A percentile compares a stretch with the other conserved stretches of the same genome.
Conservation (phyloP, 73 alveolate genomes). For the Paramecium caudatum region DNA sequence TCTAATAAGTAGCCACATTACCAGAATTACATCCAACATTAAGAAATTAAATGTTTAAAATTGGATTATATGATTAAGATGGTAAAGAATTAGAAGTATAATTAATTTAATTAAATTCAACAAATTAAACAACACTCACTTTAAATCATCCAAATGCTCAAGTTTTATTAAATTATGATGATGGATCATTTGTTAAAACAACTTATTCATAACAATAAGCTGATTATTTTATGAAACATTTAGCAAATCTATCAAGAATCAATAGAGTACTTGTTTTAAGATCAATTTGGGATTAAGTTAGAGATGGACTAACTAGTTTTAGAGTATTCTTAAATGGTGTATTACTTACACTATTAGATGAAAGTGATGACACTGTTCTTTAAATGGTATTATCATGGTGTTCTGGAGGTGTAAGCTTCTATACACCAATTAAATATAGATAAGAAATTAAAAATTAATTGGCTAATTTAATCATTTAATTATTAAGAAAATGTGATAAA, state of each 20-base stretch:
- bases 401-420: slow-evolving; percentile 40
- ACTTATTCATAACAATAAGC: slow-evolving; percentile 45
- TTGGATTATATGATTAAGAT: slow-evolving; percentile 82
- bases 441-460: background rate
- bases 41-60: slow-evolving; percentile 81
- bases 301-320: slow-evolving; percentile 82
- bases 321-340: slow-evolving; percentile 28
- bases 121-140: background rate
- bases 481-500: slow-evolving; percentile 37
- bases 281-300: slow-evolving; percentile 84
- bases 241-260: slow-evolving; percentile 75
- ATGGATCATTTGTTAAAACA: slow-evolving; percentile 49
- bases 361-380: slow-evolving; percentile 48
- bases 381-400: slow-evolving; percentile 57
- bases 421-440: slow-evolving; percentile 55
- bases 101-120: slow-evolving; percentile 42
- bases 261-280: slow-evolving; percentile 81
- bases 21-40: slow-evolving; percentile 83
- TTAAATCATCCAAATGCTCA: slow-evolving; percentile 16
- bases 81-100: slow-evolving; percentile 58
- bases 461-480: background rate
- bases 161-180: slow-evolving; percentile 40
- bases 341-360: background rate
- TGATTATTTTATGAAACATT: slow-evolving; percentile 39
- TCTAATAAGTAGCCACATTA: slow-evolving; percentile 82